Conservation (phyloP, 495 filamentous ascomycete genomes). For the Beverwykella pulmonaria region DNA sequence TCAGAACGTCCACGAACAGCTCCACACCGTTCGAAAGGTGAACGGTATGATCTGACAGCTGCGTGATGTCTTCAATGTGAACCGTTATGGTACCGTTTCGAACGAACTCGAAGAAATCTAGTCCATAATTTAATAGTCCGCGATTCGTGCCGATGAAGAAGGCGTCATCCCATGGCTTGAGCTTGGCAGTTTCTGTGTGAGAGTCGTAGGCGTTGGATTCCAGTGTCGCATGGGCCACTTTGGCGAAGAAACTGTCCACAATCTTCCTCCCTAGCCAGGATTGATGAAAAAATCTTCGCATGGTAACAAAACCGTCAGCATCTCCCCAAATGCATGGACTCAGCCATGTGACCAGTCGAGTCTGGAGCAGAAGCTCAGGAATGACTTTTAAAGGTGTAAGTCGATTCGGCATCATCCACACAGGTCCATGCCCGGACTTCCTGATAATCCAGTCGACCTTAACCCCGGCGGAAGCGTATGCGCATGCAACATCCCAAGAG, state of each 20-base stretch:
- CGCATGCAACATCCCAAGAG: conserved; percentile 75
- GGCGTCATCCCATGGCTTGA: conserved; percentile 64
- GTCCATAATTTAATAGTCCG: conserved; percentile 30
- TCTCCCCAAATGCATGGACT: conserved; percentile 65
- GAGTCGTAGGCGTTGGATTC: conserved; percentile 60
- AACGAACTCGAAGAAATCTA: conserved; percentile 31
- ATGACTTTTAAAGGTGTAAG: conserved; percentile 63
- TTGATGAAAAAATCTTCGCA: conserved; percentile 64
- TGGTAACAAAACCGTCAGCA: conserved; percentile 52
- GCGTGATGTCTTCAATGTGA: conserved; percentile 63
- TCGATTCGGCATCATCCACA: conserved; percentile 69
- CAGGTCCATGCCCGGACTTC: conserved; percentile 71
- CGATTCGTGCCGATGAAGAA: conserved; percentile 49
- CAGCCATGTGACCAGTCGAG: conserved; percentile 66
- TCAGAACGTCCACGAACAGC: conserved; percentile 64
- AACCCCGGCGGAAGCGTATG: conserved; percentile 64
- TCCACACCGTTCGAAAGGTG: conserved; percentile 59
- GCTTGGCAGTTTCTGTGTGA: conserved; percentile 64
- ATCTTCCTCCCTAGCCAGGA: conserved; percentile 69
- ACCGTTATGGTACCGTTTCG: conserved; percentile 59
- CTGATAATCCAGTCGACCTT: conserved; percentile 80
- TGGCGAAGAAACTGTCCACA: conserved; percentile 68
- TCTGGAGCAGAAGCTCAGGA: conserved; percentile 67
- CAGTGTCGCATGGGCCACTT: conserved; percentile 63
- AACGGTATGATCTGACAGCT: conserved; percentile 54